These are phyloP conservation scores for Aspergillus udagawae DNA, from an alignment of 2,329 filamentous ascomycete species.

Conservation along the genomic window DNA sequence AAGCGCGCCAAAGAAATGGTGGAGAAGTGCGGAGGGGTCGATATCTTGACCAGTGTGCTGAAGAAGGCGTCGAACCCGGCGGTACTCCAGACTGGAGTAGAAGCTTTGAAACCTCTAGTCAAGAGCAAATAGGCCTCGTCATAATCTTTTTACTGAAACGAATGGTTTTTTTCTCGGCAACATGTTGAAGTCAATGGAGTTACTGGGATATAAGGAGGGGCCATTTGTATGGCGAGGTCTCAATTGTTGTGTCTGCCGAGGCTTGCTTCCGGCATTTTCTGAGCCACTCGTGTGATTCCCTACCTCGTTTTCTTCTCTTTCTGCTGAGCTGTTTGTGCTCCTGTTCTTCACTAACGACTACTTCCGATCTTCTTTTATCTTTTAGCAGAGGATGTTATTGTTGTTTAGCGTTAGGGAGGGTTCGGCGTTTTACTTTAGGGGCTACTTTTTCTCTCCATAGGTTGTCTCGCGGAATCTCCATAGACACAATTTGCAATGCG, in stretches of 20 bases:
- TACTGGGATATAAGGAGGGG: not conserved
- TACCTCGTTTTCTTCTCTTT: not conserved
- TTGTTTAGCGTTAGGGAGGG: not conserved
- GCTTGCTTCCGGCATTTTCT: not conserved
- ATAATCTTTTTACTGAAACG: constrained; percentile 2
- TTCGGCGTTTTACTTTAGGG: not conserved
- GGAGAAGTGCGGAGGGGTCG: constrained; percentile 59
- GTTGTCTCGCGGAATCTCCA: not conserved
- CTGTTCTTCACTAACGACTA: not conserved
- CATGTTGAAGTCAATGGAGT: not conserved
- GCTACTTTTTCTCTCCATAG: not conserved
- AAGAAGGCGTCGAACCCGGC: constrained; percentile 65
- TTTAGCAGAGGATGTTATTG: not conserved
- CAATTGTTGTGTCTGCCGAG: not conserved
- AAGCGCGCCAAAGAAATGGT: constrained; percentile 57
- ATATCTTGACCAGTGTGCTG: constrained; percentile 65
- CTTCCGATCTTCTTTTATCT: not conserved
- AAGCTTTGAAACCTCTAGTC: constrained; percentile 67
- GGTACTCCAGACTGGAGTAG: constrained; percentile 67
- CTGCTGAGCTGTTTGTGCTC: not conserved
- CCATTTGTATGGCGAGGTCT: not conserved
- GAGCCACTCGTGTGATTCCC: not conserved
- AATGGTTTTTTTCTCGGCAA: constrained; percentile 2
- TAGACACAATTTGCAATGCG: not conserved
- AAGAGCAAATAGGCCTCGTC: constrained; percentile 25